phyloP scores from a whole-genome alignment of 106 monocot species.

The Narthecium ossifragum region DNA sequence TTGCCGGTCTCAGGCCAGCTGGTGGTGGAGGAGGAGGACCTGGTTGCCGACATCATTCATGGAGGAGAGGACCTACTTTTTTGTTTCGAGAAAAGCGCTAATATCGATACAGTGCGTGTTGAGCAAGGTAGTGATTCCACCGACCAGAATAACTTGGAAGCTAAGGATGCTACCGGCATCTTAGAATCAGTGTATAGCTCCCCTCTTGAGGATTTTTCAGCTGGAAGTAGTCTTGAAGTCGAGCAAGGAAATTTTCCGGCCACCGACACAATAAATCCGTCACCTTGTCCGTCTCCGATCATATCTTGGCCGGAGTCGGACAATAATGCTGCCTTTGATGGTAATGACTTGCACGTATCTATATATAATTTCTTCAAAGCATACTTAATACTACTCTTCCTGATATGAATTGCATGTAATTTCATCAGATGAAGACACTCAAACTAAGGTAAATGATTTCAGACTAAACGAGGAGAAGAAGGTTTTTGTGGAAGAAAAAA shows the following conservation, averaged over 20 bases:
- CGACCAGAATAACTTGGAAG: constrained; percentile 18
- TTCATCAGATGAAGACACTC: too few species aligned
- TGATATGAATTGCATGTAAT: too few species aligned
- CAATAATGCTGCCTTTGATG: not conserved
- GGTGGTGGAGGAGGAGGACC: constrained; percentile 13
- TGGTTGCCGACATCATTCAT: constrained; percentile 16
- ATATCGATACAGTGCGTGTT: constrained; percentile 25
- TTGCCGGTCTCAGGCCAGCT: constrained; percentile 1
- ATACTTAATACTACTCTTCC: too few species aligned
- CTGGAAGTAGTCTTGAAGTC: not conserved
- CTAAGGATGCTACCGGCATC: constrained; percentile 23
- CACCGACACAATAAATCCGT: not conserved
- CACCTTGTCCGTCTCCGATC: constrained; percentile 1
- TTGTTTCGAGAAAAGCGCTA: constrained; percentile 14
- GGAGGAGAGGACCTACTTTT: constrained; percentile 40
- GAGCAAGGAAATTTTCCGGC: not conserved
- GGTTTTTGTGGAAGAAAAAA: constrained; percentile 18
- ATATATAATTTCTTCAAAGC: too few species aligned
- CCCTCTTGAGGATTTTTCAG: constrained; percentile 13
- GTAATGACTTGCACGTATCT: not conserved
- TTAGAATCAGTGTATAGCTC: constrained; percentile 32
- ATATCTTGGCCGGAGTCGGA: not conserved
- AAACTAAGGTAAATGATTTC: too few species aligned
- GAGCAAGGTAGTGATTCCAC: constrained; percentile 32
- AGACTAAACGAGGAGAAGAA: constrained; percentile 8